Evolutionary conservation across 768 basidiomycete species (phyloP), one percentile per base, ranked within the genome.

Genomic region (Termitomyces sp.): DNA sequence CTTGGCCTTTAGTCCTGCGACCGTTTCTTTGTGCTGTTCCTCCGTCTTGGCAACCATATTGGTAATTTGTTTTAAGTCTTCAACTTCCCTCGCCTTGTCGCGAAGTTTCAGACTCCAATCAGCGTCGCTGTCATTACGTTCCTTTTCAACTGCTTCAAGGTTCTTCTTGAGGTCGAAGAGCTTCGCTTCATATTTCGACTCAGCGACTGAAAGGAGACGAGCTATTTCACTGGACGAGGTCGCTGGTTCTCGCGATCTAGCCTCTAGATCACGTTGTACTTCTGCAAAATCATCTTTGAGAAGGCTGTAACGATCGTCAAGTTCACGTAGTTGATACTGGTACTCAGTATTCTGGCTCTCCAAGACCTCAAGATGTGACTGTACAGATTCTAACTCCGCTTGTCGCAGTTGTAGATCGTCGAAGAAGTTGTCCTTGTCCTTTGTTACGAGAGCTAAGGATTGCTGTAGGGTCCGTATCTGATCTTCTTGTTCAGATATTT

Each of bases 341-440:
- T 92, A 76, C 68, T 99, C 97, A 2, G 87, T 85, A 50, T 86
- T 88, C 66, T 91, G 88, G 50, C 85, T 85, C 64, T 90, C 85
- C 20, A 94, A 72, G 1, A 82, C 81, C 64, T 94, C 92, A 2
- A 88, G 77, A 63, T 90, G 86, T 5, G 83, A 84, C 62, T 88
- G 86, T 5, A 87, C 84, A 1, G 91, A 89, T 72, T 99, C 97
- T 12, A 90, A 72, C 67, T 98, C 95, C 16, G 91, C 95, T 70
- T 96, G 93, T 33, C 91, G 87, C 50, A 89, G 67, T 72, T 98
- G 94, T 4, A 94, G 78, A 60, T 89, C 85, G 64, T 95, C 91
- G 69, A 98, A 98, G 62, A 93, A 81, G 12, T 76, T 70, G 64
- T 86, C 87, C 67, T 95, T 95, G 68, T 94, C 91, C 30, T 77